These are phyloP conservation scores for Pleurotus ostreatus DNA, from an alignment of 768 basidiomycete genomes.

Conservation along the genomic window DNA sequence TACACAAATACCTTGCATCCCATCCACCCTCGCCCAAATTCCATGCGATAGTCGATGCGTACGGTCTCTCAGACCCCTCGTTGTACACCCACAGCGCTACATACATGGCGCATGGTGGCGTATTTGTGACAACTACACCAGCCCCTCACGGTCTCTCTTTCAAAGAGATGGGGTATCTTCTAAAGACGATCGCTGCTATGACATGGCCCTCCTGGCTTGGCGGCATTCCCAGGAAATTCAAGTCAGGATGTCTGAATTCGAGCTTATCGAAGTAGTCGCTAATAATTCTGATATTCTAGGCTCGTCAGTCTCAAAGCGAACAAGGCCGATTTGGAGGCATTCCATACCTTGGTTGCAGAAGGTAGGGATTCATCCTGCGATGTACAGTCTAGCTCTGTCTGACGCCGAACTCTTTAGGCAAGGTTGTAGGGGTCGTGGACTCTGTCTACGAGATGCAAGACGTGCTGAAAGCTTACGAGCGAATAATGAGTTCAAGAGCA, in stretches of 20 bases:
- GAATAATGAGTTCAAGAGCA: conserved; percentile 48
- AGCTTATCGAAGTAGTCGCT: not conserved
- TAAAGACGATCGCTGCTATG: conserved; percentile 29
- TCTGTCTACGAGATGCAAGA: conserved; percentile 56
- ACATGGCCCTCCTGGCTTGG: conserved; percentile 48
- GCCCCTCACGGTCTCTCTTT: conserved; percentile 26
- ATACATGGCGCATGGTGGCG: conserved; percentile 51
- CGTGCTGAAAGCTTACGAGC: conserved; percentile 57
- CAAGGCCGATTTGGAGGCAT: conserved; percentile 27
- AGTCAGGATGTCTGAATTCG: conserved; percentile 26
- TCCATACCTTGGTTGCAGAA: conserved; percentile 34
- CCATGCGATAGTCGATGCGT: conserved; percentile 58
- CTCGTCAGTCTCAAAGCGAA: conserved; percentile 27
- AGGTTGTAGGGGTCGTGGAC: conserved; percentile 53
- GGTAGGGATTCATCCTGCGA: conserved; percentile 26
- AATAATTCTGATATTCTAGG: conserved; percentile 18
- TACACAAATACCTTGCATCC: conserved; percentile 40
- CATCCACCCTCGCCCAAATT: conserved; percentile 48
- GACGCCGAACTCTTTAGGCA: not conserved
- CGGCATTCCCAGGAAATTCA: conserved; percentile 42
- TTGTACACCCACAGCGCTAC: conserved; percentile 47
- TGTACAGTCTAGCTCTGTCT: conserved; percentile 25
- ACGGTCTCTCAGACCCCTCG: conserved; percentile 41
- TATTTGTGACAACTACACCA: conserved; percentile 52
- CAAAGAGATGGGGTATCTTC: conserved; percentile 27